phyloP scores from a whole-genome alignment of 768 basidiomycete genomes.

The Grammothele lineata region DNA sequence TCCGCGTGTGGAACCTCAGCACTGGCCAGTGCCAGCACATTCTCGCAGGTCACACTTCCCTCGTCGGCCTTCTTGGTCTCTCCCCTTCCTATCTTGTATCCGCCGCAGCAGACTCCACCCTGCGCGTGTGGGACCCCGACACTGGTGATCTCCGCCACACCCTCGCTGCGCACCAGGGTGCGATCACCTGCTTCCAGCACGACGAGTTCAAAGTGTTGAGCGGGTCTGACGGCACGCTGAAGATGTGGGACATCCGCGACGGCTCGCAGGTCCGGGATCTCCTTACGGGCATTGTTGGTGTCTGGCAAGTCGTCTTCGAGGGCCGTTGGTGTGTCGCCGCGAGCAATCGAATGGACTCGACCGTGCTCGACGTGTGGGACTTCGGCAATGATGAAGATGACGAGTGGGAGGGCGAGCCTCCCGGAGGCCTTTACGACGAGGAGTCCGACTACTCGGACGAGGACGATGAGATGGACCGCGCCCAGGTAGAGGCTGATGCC shows the following conservation, averaged over 20 bases:
- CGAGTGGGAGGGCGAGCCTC: conserved; percentile 80
- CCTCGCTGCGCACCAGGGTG: conserved; percentile 88
- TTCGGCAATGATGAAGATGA: conserved; percentile 71
- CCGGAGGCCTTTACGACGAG: conserved; percentile 71
- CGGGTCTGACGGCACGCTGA: conserved; percentile 92
- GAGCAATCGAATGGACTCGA: conserved; percentile 72
- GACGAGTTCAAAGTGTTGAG: conserved; percentile 97
- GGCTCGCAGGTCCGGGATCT: conserved; percentile 85
- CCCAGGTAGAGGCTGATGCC: conserved; percentile 59
- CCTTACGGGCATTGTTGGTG: conserved; percentile 86
- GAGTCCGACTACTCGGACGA: conserved; percentile 55
- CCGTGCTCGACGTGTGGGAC: conserved; percentile 88
- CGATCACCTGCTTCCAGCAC: conserved; percentile 99
- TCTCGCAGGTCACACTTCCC: conserved; percentile 87
- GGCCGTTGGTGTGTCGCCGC: conserved; percentile 94
- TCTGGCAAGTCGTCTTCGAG: conserved; percentile 98
- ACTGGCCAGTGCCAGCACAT: conserved; percentile 78
- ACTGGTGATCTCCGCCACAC: conserved; percentile 76
- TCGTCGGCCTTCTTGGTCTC: conserved; percentile 89
- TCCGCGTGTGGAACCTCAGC: conserved; percentile 88
- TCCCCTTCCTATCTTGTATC: conserved; percentile 90
- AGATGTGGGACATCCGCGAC: conserved; percentile 95
- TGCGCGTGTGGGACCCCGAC: conserved; percentile 92
- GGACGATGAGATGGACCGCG: conserved; percentile 46
- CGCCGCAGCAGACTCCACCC: conserved; percentile 92